phyloP scores from a whole-genome alignment of 106 monocot species.

The Acorus gramineus region DNA sequence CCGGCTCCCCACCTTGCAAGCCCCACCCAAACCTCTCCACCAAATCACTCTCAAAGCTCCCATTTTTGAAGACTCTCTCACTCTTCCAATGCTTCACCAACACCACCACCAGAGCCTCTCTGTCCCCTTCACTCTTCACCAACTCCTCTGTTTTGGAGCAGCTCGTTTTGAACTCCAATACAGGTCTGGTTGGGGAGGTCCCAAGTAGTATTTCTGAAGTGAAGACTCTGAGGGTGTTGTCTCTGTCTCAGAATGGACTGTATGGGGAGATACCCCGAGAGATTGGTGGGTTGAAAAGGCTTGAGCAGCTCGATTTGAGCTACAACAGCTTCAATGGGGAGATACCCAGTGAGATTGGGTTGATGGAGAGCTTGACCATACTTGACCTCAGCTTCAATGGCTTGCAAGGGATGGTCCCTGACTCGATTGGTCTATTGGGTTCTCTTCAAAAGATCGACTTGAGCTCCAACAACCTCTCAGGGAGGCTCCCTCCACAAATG shows the following conservation, averaged over 20 bases:
- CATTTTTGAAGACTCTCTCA: constrained; percentile 57
- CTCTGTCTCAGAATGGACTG: constrained; percentile 52
- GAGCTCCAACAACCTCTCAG: constrained; percentile 45
- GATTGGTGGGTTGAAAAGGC: constrained; percentile 14
- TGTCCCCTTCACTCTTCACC: constrained; percentile 48
- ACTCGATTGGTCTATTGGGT: constrained; percentile 20
- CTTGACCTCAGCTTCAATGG: constrained; percentile 52
- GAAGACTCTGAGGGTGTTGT: constrained; percentile 33
- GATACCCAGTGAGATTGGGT: constrained; percentile 37
- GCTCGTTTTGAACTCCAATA: constrained; percentile 49
- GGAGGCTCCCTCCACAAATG: constrained; percentile 25
- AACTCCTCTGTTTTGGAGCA: constrained; percentile 46
- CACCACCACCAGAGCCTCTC: constrained; percentile 2
- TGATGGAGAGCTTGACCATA: constrained; percentile 34
- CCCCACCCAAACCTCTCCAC: constrained; percentile 27
- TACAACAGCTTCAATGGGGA: constrained; percentile 40
- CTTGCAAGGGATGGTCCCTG: constrained; percentile 31
- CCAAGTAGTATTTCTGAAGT: constrained; percentile 19
- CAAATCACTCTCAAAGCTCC: constrained; percentile 26
- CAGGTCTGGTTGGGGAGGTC: constrained; percentile 40
- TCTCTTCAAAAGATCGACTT: constrained; percentile 50
- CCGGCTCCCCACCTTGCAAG: constrained; percentile 36
- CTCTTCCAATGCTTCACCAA: constrained; percentile 44
- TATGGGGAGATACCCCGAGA: constrained; percentile 30
- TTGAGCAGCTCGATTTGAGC: constrained; percentile 66